Base-by-base conservation (phyloP, 139 green algal genomes). In the Chlamydomonas incerta region DNA sequence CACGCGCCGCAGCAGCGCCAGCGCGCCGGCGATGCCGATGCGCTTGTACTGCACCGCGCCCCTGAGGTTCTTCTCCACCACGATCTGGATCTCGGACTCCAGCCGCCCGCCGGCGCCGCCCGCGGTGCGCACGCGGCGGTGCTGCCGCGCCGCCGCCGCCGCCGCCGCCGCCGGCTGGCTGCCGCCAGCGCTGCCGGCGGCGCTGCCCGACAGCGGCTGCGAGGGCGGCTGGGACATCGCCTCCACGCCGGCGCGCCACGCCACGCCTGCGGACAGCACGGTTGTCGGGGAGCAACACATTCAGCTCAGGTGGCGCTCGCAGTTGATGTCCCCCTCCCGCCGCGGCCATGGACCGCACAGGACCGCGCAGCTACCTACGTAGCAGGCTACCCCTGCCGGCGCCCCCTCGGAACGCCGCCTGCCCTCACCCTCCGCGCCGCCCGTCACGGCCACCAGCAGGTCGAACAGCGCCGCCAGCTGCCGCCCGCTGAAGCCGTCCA, bases 381-480 rank as follows among this genome's bases (percentile, higher is more conserved):
- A n/a, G n/a, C n/a, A n/a, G n/a, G n/a, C n/a, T n/a, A n/a, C n/a
- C n/a, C n/a, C 41, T 50, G 41, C 41, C 6, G 6, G 41, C 41
- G 41, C 41, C 41, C 8, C 41, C 41, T 50, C 41, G 31, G 8
- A 4, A 28, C 24, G 9, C 66, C 33, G 6, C 17, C 35, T 34
- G 10, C 26, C 11, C 70, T 76, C 47, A 84, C 77, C 77, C 31
- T 84, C 77, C 46, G 77, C 77, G 3, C 77, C 77, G 29, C 77
- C 77, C 17, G 77, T 84, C 18, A 84, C 77, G 46, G 83, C 83
- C 52, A 83, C 82, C 69, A 92, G 75, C 74, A 88, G 68, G n/a
- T 71, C 77, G 18, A 92, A 90, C 67, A 92, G 60, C 31, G 33
- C 34, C 41, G 69, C 71, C 82, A 92, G 72, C 89, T 92, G 89